phyloP scores from a whole-genome alignment of 768 basidiomycete species.

The Omphalotus guepiniiformis region DNA sequence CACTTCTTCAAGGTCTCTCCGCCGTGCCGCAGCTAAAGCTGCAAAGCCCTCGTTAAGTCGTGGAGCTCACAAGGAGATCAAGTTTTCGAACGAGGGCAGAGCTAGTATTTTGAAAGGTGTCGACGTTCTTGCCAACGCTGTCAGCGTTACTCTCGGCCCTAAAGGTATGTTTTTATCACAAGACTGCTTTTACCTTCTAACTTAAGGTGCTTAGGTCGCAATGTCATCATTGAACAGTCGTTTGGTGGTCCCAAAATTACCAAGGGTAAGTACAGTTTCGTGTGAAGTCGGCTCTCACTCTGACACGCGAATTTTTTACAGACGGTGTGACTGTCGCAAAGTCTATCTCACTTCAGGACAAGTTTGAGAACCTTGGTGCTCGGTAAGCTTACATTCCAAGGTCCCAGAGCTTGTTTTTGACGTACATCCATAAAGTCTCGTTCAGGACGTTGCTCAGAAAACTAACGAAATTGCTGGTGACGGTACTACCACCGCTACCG shows the following conservation, averaged over 20 bases:
- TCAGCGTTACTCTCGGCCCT: conserved; percentile 93
- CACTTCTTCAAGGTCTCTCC: conserved; percentile 63
- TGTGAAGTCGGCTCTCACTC: neutral
- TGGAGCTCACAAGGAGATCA: conserved; percentile 92
- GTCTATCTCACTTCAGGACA: conserved; percentile 90
- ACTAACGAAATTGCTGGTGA: conserved; percentile 98
- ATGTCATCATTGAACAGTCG: conserved; percentile 96
- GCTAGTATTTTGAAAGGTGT: conserved; percentile 94
- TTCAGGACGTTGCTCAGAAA: conserved; percentile 94
- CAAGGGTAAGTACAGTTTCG: conserved; percentile 57
- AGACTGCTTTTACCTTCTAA: neutral
- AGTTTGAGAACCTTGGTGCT: conserved; percentile 98
- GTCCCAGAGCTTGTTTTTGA: conserved; percentile 6
- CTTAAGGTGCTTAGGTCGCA: conserved; percentile 59
- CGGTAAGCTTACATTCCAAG: conserved; percentile 48
- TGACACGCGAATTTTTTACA: conserved; percentile 24
- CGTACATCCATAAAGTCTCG: conserved; percentile 48
- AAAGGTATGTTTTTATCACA: conserved; percentile 55
- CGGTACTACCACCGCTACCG: conserved; percentile 97
- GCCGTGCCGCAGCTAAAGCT: conserved; percentile 59
- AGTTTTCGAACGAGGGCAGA: conserved; percentile 93
- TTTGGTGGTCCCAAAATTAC: conserved; percentile 93
- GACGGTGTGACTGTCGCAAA: conserved; percentile 99
- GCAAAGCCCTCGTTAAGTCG: conserved; percentile 52
- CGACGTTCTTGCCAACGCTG: conserved; percentile 94